Evolutionary conservation across 164 flowering plant genomes (phyloP).

Genomic region (Stephania cephalantha): DNA sequence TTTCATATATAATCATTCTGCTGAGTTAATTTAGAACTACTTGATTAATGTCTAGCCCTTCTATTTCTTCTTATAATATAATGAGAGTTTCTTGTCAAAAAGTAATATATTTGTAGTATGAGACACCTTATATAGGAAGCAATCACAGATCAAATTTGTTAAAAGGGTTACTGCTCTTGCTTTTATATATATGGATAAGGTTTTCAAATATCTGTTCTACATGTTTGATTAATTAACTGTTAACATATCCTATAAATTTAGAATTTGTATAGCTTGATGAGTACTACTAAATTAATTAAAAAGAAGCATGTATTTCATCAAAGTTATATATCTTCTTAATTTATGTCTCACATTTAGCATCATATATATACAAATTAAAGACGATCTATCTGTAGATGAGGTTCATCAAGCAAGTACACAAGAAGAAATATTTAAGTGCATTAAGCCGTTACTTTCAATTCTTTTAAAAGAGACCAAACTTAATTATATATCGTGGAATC

Average conservation of each 20-base stretch:
- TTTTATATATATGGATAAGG: slow-evolving; percentile 8
- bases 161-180: neutral
- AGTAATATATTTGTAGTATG: slow-evolving; percentile 9
- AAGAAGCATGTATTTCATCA: slow-evolving; percentile 2
- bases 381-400: slow-evolving; percentile 13
- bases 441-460: neutral
- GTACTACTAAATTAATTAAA: slow-evolving; percentile 3
- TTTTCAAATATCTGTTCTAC: slow-evolving; percentile 4
- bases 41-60: neutral
- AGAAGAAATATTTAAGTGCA: slow-evolving; percentile 9
- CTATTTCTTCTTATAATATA: neutral
- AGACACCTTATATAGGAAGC: slow-evolving; percentile 8
- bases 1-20: slow-evolving; percentile 9
- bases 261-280: neutral
- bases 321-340: slow-evolving; percentile 3
- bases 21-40: slow-evolving; percentile 4
- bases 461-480: slow-evolving; percentile 5
- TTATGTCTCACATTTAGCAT: neutral
- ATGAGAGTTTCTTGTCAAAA: neutral
- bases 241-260: slow-evolving; percentile 5
- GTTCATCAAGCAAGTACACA: slow-evolving; percentile 16
- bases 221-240: neutral
- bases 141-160: slow-evolving; percentile 10
- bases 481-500: slow-evolving; percentile 6
- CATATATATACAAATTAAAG: neutral